Base-by-base conservation (phyloP, 228 moss, liverwort and hornwort species). In the Sphagnum magellanicum region DNA sequence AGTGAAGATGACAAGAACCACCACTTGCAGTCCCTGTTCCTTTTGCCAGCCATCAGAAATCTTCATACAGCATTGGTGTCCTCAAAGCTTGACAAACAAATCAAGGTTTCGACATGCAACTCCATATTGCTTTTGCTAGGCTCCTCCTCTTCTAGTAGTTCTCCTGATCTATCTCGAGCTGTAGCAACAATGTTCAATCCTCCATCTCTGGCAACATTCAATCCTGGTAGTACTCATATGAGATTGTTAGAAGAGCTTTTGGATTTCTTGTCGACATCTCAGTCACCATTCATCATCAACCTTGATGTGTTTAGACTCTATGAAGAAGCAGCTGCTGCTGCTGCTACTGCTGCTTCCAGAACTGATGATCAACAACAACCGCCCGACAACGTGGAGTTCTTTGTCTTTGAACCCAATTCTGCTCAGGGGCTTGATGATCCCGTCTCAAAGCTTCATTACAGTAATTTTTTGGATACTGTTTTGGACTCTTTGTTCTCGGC, bases 51-150 rank as follows among this genome's bases (percentile, higher is more conserved):
- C 16, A 59, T 73, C 67, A 15, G 61, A 48, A 73, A 67, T 16
- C 12, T 73, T 4, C 50, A 73, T 7, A 50, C 67, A 8, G 66
- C 66, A 8, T 50, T 73, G 67, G 73, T 73, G 10, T 67, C 51
- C 11, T 49, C 13, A 6, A 67, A 67, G 59, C 73, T 67, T 50
- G 50, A 67, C 17, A 32, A 14, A 49, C 16, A 13, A 6, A 67
- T 73, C 61, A 73, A 67, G 67, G 67, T 73, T 9, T 73, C 73
- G 8, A 57, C 67, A 49, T 66, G 66, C 4, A 58, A 59, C 6
- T 73, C 73, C 47, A 14, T 61, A 8, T 11, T 60, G 15, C 51
- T 67, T 15, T 50, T 73, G 5, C 59, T 6, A 3, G 59, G 13
- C 16, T 66, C 67, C 5, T 59, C 16, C 8, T 32, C 32, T 32